These are phyloP conservation scores for Aspergillus brunneoviolaceus DNA, from an alignment of 2,329 filamentous ascomycete species.

Conservation along the genomic window DNA sequence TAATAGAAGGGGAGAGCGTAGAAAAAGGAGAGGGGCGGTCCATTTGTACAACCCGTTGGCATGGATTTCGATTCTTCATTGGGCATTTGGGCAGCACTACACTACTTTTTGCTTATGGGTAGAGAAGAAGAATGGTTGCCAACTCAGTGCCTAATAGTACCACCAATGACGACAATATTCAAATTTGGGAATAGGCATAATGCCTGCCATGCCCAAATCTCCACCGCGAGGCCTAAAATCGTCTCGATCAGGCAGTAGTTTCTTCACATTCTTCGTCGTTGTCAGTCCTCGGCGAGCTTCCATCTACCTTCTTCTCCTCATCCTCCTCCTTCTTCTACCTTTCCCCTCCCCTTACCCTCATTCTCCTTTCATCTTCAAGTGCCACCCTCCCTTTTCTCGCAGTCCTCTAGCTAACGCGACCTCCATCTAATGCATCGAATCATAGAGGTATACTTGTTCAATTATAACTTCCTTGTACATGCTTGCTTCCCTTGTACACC, in stretches of 20 bases:
- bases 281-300: slow-evolving; percentile 1
- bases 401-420: background rate
- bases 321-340: background rate
- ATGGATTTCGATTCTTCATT: slow-evolving; percentile 14
- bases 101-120: slow-evolving; percentile 5
- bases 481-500: background rate
- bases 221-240: slow-evolving; percentile 14
- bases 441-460: background rate
- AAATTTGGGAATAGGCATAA: background rate
- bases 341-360: background rate
- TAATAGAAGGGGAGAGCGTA: background rate
- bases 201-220: slow-evolving; percentile 18
- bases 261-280: slow-evolving; percentile 3
- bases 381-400: background rate
- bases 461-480: background rate
- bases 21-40: background rate
- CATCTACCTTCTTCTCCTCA: background rate
- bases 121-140: slow-evolving; percentile 1
- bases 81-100: slow-evolving; percentile 25
- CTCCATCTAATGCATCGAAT: background rate
- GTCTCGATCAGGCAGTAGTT: slow-evolving; percentile 13
- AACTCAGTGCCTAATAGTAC: slow-evolving; percentile 12
- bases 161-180: slow-evolving; percentile 1
- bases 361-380: background rate
- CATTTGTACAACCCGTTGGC: background rate